A percentile compares a stretch with the other conserved stretches of the same genome.
Evolutionary conservation across 225 moss, liverwort and hornwort species (phyloP).

Genomic region (Bryum argenteum): DNA sequence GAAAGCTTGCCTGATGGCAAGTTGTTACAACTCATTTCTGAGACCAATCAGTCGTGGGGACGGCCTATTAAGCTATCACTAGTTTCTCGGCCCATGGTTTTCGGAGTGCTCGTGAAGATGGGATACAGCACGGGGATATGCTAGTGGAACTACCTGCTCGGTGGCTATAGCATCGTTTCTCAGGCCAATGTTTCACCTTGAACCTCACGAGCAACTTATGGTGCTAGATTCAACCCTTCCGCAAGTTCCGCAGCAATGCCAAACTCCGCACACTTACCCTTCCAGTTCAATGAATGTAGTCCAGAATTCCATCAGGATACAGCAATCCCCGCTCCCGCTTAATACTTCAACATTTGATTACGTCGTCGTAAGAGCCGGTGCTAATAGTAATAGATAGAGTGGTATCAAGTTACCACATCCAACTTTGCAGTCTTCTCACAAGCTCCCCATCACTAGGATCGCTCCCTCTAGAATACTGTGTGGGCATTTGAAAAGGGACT

Average conservation of each 20-base stretch:
- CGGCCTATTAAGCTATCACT: not conserved
- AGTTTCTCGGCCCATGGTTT: constrained; percentile 20
- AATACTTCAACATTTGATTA: not conserved
- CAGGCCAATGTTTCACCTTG: not conserved
- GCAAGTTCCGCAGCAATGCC: constrained; percentile 15
- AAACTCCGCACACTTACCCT: not conserved
- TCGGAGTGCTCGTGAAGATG: constrained; percentile 3
- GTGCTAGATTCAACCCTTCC: not conserved
- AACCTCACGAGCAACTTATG: constrained; percentile 12
- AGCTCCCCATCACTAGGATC: not conserved
- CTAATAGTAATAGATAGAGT: not conserved
- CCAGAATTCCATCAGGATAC: not conserved
- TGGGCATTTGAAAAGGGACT: not conserved
- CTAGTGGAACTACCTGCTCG: not conserved
- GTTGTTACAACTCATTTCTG: constrained; percentile 11
- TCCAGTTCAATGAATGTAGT: constrained; percentile 9
- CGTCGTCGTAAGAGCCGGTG: not conserved
- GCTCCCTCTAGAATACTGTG: too few relatives aligned
- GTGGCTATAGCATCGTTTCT: not conserved
- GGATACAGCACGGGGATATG: not conserved
- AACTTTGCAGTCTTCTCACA: not conserved
- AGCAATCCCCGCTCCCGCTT: not conserved
- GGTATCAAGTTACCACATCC: not conserved
- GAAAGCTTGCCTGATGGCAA: constrained; percentile 15
- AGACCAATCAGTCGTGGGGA: constrained; percentile 3